phyloP scores from a whole-genome alignment of 1,284 basidiomycete species.

The Heimioporus retisporus region DNA sequence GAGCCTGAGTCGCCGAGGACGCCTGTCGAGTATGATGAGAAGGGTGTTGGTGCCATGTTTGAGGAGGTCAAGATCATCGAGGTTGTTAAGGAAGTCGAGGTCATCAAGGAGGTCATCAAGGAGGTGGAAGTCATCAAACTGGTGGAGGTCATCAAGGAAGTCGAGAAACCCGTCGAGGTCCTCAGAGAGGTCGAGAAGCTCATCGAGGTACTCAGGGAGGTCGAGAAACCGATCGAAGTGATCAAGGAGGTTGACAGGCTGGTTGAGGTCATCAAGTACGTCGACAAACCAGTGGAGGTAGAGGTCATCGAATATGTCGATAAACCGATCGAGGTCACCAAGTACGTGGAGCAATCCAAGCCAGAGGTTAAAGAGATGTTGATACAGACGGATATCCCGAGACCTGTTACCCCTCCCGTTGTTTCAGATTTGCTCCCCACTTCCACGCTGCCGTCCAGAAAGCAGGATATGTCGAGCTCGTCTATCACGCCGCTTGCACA shows the following conservation, averaged over 20 bases:
- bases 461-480: conserved; percentile 39
- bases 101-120: conserved; percentile 52
- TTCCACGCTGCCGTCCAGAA: conserved; percentile 41
- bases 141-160: conserved; percentile 39
- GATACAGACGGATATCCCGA: conserved; percentile 81
- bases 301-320: conserved; percentile 42
- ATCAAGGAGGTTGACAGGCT: conserved; percentile 38
- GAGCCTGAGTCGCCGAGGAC: conserved; percentile 13
- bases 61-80: conserved; percentile 45
- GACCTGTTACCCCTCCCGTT: conserved; percentile 51
- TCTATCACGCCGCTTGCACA: conserved; percentile 40
- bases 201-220: conserved; percentile 42
- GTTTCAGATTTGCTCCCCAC: conserved; percentile 31
- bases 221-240: conserved; percentile 38
- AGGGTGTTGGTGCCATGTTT: conserved; percentile 46
- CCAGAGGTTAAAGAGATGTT: conserved; percentile 77
- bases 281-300: conserved; percentile 35
- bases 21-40: conserved; percentile 51
- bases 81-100: conserved; percentile 38
- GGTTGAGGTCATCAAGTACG: conserved; percentile 38
- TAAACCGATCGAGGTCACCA: conserved; percentile 38
- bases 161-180: conserved; percentile 28
- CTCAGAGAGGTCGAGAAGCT: too few species aligned
- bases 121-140: conserved; percentile 52
- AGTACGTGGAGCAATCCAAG: conserved; percentile 54